Conservation (phyloP, 2,329 filamentous ascomycete species). For the Cadophora sp. region DNA sequence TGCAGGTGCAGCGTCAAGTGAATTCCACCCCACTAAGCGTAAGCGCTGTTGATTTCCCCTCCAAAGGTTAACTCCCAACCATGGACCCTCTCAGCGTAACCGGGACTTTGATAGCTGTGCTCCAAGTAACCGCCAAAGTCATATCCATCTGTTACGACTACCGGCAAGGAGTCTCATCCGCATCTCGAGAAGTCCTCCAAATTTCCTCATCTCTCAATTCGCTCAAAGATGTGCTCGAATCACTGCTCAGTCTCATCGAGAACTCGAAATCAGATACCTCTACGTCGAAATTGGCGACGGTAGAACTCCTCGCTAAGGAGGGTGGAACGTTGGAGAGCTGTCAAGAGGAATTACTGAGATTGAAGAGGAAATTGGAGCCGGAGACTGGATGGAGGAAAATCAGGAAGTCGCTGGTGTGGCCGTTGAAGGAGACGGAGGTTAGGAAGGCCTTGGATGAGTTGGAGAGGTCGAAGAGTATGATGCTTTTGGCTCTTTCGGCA, state of each 20-base stretch:
- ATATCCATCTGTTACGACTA: constrained; percentile 39
- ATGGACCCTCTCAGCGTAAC: constrained; percentile 39
- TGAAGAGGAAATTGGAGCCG: constrained; percentile 31
- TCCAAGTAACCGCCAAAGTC: constrained; percentile 34
- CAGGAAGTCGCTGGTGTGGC: constrained; percentile 32
- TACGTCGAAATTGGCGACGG: constrained; percentile 22
- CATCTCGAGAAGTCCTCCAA: constrained; percentile 31
- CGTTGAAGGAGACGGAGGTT: constrained; percentile 33
- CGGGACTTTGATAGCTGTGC: constrained; percentile 35
- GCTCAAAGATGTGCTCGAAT: constrained; percentile 32
- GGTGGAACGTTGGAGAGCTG: constrained; percentile 32
- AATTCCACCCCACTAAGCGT: background rate
- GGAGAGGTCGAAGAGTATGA: constrained; percentile 34
- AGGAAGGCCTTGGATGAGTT: constrained; percentile 28
- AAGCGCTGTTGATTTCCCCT: background rate
- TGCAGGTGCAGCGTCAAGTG: constrained; percentile 9
- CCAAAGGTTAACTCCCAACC: background rate
- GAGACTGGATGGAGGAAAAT: constrained; percentile 31
- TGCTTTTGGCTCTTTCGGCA: constrained; percentile 33
- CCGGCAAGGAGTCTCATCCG: constrained; percentile 29
- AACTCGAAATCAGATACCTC: constrained; percentile 17
- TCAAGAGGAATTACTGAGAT: constrained; percentile 25
- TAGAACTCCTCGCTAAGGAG: constrained; percentile 28
- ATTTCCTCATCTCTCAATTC: constrained; percentile 34
- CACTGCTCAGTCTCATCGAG: constrained; percentile 34